Percentiles rank a stretch among this genome's conserved stretches.
Conservation (phyloP, 805 yeast genomes). For the Barnettozyma sp. region DNA sequence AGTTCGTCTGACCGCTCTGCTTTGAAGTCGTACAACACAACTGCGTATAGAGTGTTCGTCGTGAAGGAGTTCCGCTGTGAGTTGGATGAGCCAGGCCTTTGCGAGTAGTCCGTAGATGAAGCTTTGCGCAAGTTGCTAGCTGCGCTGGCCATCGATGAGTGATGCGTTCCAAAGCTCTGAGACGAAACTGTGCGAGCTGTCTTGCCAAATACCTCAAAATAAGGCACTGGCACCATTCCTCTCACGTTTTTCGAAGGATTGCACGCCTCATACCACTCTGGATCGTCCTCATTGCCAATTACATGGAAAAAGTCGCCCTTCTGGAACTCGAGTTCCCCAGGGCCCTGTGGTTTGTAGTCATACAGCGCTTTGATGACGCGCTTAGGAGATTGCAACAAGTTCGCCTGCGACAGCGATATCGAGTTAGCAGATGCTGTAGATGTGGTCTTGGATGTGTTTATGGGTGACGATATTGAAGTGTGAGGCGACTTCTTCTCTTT, state of each 20-base stretch:
- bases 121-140: conserved; percentile 3
- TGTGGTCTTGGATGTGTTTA: conserved; percentile 13
- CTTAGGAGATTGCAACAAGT: conserved; percentile 49
- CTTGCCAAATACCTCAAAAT: conserved; percentile 72
- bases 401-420: conserved; percentile 18
- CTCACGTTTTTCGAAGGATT: conserved; percentile 71
- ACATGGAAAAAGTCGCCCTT: conserved; percentile 91
- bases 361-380: conserved; percentile 79
- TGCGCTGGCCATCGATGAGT: neutral
- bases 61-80: neutral
- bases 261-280: conserved; percentile 77
- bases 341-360: conserved; percentile 70
- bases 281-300: conserved; percentile 48
- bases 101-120: conserved; percentile 5
- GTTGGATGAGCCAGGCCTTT: conserved; percentile 5
- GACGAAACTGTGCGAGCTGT: conserved; percentile 25
- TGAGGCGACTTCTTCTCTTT: conserved; percentile 22
- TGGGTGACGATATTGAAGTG: conserved; percentile 24
- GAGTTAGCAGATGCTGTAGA: conserved; percentile 22
- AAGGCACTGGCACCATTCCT: conserved; percentile 84
- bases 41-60: conserved; percentile 59
- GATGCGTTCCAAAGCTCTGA: conserved; percentile 1
- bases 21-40: conserved; percentile 75
- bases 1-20: conserved; percentile 80
- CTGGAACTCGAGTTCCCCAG: conserved; percentile 70